phyloP scores from a whole-genome alignment of 2,329 filamentous ascomycete genomes.

The Cyphellophora attinorum region DNA sequence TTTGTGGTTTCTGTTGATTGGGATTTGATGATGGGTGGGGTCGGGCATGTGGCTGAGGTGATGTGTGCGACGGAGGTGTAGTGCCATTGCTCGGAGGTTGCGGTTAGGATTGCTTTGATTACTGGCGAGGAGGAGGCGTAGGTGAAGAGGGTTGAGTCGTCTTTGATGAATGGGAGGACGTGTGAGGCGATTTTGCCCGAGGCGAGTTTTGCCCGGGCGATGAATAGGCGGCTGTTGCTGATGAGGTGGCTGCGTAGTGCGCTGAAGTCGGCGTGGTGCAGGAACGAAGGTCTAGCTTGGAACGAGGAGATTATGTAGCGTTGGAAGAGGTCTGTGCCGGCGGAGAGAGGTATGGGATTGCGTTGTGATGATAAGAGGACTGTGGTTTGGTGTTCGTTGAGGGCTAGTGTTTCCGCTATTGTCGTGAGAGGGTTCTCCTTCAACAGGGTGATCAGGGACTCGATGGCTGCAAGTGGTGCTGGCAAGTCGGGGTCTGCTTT shows the following conservation, averaged over 20 bases:
- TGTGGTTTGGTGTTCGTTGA: conserved; percentile 66
- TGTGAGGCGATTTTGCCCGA: conserved; percentile 65
- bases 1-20: conserved; percentile 6
- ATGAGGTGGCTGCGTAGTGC: conserved; percentile 73
- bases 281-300: conserved; percentile 36
- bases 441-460: conserved; percentile 79
- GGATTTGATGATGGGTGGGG: conserved; percentile 69
- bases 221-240: conserved; percentile 76
- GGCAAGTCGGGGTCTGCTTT: conserved; percentile 71
- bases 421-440: conserved; percentile 71
- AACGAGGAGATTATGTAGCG: conserved; percentile 76
- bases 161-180: background rate
- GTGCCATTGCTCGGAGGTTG: conserved; percentile 26
- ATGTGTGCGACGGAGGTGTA: conserved; percentile 6
- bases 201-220: conserved; percentile 71
- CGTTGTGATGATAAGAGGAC: conserved; percentile 68
- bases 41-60: conserved; percentile 35
- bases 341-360: conserved; percentile 85
- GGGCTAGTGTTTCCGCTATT: conserved; percentile 85
- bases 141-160: conserved; percentile 45
- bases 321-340: conserved; percentile 91
- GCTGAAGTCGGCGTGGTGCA: conserved; percentile 58
- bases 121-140: conserved; percentile 64
- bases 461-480: conserved; percentile 91
- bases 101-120: conserved; percentile 35